Conservation (phyloP, 2,329 filamentous ascomycete species). For the Penicillium vulpinum region DNA sequence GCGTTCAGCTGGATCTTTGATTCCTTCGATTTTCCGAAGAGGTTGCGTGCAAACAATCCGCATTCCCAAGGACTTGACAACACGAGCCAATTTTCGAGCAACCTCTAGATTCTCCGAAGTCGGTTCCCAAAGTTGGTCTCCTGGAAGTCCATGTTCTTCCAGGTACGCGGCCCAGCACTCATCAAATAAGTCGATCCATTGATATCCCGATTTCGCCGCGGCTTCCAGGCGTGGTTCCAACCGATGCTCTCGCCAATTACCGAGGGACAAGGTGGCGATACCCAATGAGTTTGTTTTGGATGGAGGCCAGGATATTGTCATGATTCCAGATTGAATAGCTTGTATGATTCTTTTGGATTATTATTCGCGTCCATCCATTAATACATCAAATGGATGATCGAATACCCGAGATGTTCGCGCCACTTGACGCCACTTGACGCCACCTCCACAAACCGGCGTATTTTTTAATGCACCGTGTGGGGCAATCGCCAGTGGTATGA, state of each 20-base stretch:
- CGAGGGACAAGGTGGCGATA: conserved; percentile 37
- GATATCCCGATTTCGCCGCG: conserved; percentile 33
- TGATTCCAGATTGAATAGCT: background rate
- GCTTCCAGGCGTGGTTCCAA: conserved; percentile 30
- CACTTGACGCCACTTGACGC: background rate
- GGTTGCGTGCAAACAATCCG: conserved; percentile 36
- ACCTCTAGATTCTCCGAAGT: conserved; percentile 28
- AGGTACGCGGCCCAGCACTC: conserved; percentile 39
- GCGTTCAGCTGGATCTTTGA: conserved; percentile 31
- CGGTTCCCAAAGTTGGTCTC: conserved; percentile 31
- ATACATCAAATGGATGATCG: background rate
- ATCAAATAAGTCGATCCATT: conserved; percentile 38
- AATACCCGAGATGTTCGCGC: background rate
- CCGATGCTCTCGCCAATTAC: conserved; percentile 30
- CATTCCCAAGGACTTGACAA: conserved; percentile 35
- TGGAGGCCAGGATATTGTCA: conserved; percentile 21
- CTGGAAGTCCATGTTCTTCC: conserved; percentile 27
- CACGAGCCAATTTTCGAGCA: conserved; percentile 28
- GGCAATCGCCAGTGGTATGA: conserved; percentile 49
- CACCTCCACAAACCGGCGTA: background rate
- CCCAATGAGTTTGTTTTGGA: conserved; percentile 25
- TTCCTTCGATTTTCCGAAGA: conserved; percentile 33
- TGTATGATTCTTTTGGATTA: background rate
- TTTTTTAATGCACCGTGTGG: background rate
- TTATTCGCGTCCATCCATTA: background rate